Base-by-base conservation (phyloP, 2,329 filamentous ascomycete genomes). In the Epichloe sylvatica region DNA sequence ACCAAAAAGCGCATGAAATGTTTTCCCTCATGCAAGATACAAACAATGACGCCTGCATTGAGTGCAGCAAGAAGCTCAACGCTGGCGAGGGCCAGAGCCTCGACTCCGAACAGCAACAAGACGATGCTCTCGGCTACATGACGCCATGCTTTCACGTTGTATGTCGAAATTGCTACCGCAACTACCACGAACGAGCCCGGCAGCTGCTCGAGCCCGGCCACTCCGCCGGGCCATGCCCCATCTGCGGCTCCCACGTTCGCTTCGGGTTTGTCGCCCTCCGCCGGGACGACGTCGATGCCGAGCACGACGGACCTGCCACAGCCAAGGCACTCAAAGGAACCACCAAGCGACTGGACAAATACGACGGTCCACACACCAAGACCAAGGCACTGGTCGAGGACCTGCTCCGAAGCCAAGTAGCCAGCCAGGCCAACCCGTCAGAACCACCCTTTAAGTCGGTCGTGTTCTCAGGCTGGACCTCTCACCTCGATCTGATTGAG, bases 401-500 rank as follows among this genome's bases (percentile, higher is more conserved):
- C 54, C 76, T 98, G 7, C 65, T 84, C 1, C 71, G 74, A 46
- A 79, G 80, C 47, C 78, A 80, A 51, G 71, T 72, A 0, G 78
- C 83, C 61, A 86, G 80, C 52, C 73, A 76, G 37, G 69, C 68
- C 0, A 71, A 78, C 9, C 78, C 80, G 0, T 68, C 77, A 11
- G 79, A 90, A 60, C 77, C 80, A 0, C 90, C 90, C 0, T 84
- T 87, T 67, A 97, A 95, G 64, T 92, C 87, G 25, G 89, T 98
- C 13, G 81, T 98, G 6, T 97, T 97, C 67, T 95, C 89, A 0
- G 83, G 83, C n/a, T 97, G 92, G 90, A 97, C 92, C 0, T 83
- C 85, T 0, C 90, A 97, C 62, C 78, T 98, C 15, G 90, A 97
- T 63, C 77, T 98, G 19, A 94, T 98, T 56, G 81, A 92, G 61